Base-by-base conservation (phyloP, 768 basidiomycete species). In the Boletus rex-veris region DNA sequence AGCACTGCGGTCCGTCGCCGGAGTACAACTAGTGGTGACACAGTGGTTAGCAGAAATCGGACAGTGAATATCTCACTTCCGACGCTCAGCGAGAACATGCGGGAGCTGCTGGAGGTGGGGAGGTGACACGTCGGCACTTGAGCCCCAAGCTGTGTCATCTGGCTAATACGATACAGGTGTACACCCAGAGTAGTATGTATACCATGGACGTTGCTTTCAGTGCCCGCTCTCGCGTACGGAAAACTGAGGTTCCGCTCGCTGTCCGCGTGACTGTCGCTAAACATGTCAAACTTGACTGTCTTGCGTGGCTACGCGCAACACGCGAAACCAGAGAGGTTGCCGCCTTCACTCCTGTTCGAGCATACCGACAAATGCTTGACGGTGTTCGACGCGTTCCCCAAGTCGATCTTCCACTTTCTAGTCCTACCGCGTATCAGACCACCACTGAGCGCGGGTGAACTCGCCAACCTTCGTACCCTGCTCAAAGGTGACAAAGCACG, bases 321-420 rank as follows among this genome's bases (percentile, higher is more conserved):
- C 48, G 70, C 73, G 48, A 73, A 78, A 42, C 82, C 84, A 9
- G 64, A 75, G 16, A 72, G 66, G 5, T 69, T 91, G 16, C 86
- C 90, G 1, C 64, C 77, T 3, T 82, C 84, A 1, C 63, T 91
- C 30, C 76, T 85, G 19, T 83, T 89, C 61, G 74, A 76, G 26
- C 73, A 81, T 57, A 81, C 80, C 2, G 65, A 74, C 21, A 76
- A 70, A 47, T 79, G 83, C 8, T 60, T 91, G 43, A 86, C 84
- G 6, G 73, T 93, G 48, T 88, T 82, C 64, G 91, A 93, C 72
- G 79, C 74, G 26, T 93, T 77, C 64, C 88, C 88, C 5, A 93
- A 93, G 70, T 84, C 90, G 5, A 86, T 83, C 51, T 95, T 92
- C 68, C 94, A 97, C 71, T 88, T 93, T 64, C 78, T 97, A 41